Evolutionary conservation across 768 basidiomycete genomes (phyloP), one percentile per base, ranked within the genome.

Genomic region (Tylopilus subfusipes): DNA sequence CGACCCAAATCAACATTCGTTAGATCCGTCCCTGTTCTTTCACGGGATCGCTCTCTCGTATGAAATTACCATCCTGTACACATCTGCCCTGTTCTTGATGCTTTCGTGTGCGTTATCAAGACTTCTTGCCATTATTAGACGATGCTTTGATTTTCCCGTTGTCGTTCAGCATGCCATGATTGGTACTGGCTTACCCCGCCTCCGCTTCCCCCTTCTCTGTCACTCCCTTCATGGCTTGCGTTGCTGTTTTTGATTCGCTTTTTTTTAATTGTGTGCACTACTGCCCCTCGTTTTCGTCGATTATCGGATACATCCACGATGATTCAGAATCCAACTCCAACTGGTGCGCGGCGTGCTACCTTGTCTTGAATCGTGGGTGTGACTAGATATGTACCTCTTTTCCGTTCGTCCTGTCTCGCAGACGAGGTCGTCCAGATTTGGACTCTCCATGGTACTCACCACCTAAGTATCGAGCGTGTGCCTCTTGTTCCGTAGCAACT

Each of bases 141-240:
- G 7, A 42, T 49, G 48, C 24, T 54, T 54, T 50, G 44, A 47
- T 57, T n/a, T 16, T 21, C 19, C 38, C 33, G n/a, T 49, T 49
- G 55, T 55, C 43, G 44, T 46, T 21, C 27, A 38, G 48, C 49
- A 36, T 18, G 54, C 54, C 59, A 57, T 61, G 56, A 52, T 53
- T 14, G 57, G 54, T 54, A 58, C 57, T 22, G 63, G 57, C 47
- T 30, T 64, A 47, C 48, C 56, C n/a, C 19, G 1, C 10, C 40
- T 24, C 25, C 18, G 25, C 31, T 33, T n/a, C 33, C 30, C 12
- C n/a, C 22, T 54, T 63, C 25, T 2, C 16, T 34, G 53, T 46
- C 54, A 34, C 56, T 64, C 63, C 6, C 56, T 63, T 53, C 54
- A 48, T 59, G 59, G 52, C 52, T 36, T 42, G 33, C 27, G 24